Base-by-base conservation (phyloP, 1,284 basidiomycete species). In the Rhodotorula sp. region DNA sequence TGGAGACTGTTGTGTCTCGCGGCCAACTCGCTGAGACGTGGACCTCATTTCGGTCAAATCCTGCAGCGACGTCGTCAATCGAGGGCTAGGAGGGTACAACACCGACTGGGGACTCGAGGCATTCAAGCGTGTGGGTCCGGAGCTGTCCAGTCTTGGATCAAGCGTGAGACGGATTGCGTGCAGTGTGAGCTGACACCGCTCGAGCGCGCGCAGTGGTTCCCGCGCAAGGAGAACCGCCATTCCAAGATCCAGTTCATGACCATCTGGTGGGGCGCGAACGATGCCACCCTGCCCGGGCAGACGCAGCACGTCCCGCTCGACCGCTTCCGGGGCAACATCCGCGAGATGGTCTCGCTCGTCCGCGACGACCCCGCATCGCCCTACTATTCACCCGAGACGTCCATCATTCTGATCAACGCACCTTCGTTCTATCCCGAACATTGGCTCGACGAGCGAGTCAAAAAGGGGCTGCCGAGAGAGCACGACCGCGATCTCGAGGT, bases 321-420 rank as follows among this genome's bases (percentile, higher is more conserved):
- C 34, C 83, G 84, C 52, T 95, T 87, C 84, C 84, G 82, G 57
- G 77, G 81, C 67, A 93, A 93, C 79, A 82, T 95, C 31, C 47
- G 62, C 79, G 79, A 57, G 3, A 66, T 73, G 49, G 26, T 64
- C 54, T 38, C 52, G 21, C 68, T 69, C 55, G 18, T 69, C 31
- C 59, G 38, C 12, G 52, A 38, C 34, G 47, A 59, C 21, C 64
- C 67, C 5, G 18, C 58, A 10, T 68, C 67, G 2, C 60, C 55
- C 16, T 34, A 62, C 57, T 47, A 69, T 59, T 61, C 56, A 5
- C 64, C 62, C 15, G 31, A 57, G 15, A 62, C 68, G 16, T 43
- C 60, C 52, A 48, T 73, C 28, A 31, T 69, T 38, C 47, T 73
- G 47, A 59, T 73, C 56, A 73, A 68, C 3, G 68, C 71, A 15